Conservation (phyloP, 2,329 filamentous ascomycete species). For the Penicillium sp. region DNA sequence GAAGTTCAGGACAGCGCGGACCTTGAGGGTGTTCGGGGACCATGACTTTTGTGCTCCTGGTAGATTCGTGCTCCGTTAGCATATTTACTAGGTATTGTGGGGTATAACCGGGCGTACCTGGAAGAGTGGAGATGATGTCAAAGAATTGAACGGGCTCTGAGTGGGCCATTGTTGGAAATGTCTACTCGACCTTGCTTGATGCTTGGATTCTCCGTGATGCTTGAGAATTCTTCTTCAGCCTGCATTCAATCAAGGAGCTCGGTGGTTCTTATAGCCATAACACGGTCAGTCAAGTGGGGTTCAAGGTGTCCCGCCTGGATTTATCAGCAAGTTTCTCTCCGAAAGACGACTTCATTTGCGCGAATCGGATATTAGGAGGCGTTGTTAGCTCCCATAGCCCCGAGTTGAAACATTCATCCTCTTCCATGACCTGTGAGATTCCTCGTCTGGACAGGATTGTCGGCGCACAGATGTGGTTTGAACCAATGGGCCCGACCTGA, state of each 20-base stretch:
- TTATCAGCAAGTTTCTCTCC: constrained; percentile 7
- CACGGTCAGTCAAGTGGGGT: constrained; percentile 1
- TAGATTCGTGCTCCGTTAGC: neutral
- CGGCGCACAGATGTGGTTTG: neutral
- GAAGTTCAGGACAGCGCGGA: constrained; percentile 28
- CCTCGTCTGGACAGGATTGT: neutral
- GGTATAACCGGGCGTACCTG: constrained; percentile 20
- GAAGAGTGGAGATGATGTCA: constrained; percentile 32
- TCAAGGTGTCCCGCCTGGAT: neutral
- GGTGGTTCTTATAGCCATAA: constrained; percentile 1
- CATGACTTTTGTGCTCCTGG: constrained; percentile 33
- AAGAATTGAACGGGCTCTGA: constrained; percentile 37
- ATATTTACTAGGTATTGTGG: neutral
- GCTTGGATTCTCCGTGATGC: neutral
- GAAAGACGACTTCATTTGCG: neutral
- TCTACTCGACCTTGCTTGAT: neutral
- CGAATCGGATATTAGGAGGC: neutral
- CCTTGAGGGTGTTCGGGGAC: constrained; percentile 31
- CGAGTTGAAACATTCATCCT: neutral
- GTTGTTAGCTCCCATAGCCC: neutral
- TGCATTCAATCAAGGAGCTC: neutral
- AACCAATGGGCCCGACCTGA: neutral
- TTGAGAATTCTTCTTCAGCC: neutral
- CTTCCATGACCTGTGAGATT: neutral
- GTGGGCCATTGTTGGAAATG: constrained; percentile 19